A percentile compares a stretch with the other conserved stretches of the same genome.
phyloP scores from a whole-genome alignment of 2,329 filamentous ascomycete species.

The Colletotrichum scovillei region DNA sequence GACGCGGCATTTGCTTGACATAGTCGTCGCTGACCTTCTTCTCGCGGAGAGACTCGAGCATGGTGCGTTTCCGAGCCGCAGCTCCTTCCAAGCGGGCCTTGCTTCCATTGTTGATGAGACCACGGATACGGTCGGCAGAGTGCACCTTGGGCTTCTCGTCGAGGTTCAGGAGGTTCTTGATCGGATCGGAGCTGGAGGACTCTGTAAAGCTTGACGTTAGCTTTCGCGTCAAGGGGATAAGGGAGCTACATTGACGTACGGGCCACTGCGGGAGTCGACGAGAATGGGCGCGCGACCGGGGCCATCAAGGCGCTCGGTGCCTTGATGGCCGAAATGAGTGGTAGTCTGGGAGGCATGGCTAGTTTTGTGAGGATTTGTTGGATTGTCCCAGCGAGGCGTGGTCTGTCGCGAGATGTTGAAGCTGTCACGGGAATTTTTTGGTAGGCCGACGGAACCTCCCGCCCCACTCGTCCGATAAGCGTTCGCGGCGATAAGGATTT shows the following conservation, averaged over 20 bases:
- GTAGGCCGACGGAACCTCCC: constrained; percentile 34
- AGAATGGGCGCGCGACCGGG: constrained; percentile 33
- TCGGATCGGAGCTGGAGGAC: constrained; percentile 7
- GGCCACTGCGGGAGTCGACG: constrained; percentile 22
- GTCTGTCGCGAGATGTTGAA: constrained; percentile 33
- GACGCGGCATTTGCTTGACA: constrained; percentile 73
- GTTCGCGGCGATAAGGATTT: constrained; percentile 27
- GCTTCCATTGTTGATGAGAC: constrained; percentile 38
- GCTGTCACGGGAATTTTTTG: constrained; percentile 37
- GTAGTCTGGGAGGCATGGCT: constrained; percentile 55
- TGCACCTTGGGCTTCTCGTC: constrained; percentile 20
- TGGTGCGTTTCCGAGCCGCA: constrained; percentile 43
- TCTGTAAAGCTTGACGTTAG: constrained; percentile 13
- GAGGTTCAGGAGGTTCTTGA: constrained; percentile 32
- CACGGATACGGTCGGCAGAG: constrained; percentile 27
- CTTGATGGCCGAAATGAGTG: constrained; percentile 37
- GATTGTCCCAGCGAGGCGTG: constrained; percentile 10
- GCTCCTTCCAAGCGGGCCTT: constrained; percentile 38
- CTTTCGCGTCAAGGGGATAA: neutral
- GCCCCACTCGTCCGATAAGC: constrained; percentile 28
- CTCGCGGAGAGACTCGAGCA: constrained; percentile 52
- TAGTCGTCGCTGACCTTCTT: constrained; percentile 62
- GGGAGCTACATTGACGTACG: constrained; percentile 23
- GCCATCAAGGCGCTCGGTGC: constrained; percentile 28
- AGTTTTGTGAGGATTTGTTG: constrained; percentile 36